Percentiles rank a stretch among this genome's conserved stretches.
phyloP scores from a whole-genome alignment of 163 green algal genomes.

The Coccomyxa subellipsoidea region DNA sequence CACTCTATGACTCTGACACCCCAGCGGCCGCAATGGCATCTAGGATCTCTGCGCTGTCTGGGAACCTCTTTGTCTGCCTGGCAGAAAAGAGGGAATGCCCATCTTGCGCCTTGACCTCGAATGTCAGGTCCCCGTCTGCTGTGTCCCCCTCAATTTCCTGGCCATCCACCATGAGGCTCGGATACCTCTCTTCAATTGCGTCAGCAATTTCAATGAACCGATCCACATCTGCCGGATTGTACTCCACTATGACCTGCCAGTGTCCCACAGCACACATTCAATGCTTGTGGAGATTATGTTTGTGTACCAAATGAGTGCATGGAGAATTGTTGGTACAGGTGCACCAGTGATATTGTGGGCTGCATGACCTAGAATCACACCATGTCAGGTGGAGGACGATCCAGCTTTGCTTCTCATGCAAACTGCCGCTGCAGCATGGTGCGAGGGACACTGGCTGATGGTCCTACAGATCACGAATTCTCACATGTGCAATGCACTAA shows the following conservation, averaged over 20 bases:
- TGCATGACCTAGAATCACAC: too few species aligned
- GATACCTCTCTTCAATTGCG: background rate
- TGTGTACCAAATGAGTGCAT: too few species aligned
- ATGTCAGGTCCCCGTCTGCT: background rate
- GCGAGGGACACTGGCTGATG: background rate
- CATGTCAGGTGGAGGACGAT: constrained; percentile 1
- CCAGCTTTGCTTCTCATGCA: background rate
- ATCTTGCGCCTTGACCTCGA: background rate
- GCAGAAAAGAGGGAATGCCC: background rate
- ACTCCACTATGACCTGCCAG: constrained; percentile 9
- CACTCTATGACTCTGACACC: background rate
- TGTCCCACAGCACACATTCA: too few species aligned
- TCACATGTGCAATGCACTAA: too few species aligned
- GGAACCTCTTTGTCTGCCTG: background rate
- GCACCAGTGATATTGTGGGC: too few species aligned
- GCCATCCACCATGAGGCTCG: background rate
- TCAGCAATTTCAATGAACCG: background rate
- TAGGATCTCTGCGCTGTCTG: background rate
- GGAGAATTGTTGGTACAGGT: background rate
- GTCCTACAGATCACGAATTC: background rate
- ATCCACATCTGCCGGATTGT: background rate
- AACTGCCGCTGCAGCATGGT: constrained; percentile 1
- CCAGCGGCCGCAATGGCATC: background rate
- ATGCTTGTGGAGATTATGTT: too few species aligned
- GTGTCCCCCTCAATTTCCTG: background rate